Evolutionary conservation across 2,329 filamentous ascomycete species (phyloP), one percentile per base, ranked within the genome.

Genomic region (Ascochyta clinopodiicola): DNA sequence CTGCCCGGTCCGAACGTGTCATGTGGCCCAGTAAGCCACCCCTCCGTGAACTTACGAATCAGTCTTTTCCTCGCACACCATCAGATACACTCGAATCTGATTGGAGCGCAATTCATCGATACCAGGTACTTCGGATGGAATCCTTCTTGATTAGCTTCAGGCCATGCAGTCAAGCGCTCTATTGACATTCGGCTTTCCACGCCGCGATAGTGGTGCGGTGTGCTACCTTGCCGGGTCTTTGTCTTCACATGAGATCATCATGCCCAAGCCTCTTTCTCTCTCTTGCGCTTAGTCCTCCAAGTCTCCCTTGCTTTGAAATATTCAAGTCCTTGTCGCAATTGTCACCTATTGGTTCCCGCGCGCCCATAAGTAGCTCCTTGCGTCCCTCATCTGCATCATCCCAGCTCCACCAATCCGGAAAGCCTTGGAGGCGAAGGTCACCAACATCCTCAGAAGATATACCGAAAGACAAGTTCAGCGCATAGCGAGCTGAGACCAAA

Each of bases 11-110:
- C 59, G 25, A 51, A 64, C 37, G 60, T 59, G 64, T 75, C 73
- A 75, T 70, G 70, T 73, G 73, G 72, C 63, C 68, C 57, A 62
- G 67, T 70, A 70, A 74, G 73, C 73, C 73, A 75, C 73, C 61
- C 64, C 57, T 66, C 63, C 61, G 57, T 62, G 49, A 64, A 65
- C 67, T 61, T 71, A 60, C 72, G 71, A 74, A 74, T 74, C 72
- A 72, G 63, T 65, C 63, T 48, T 60, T 64, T 71, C 63, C 66
- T 71, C 66, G 65, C 71, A 70, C 72, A 73, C 72, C 71, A 73
- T 65, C 66, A 73, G 56, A 44, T 43, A 60, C 52, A 56, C 57
- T 47, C 15, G 40, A 40, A 12, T 39, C 51, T 69, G 62, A 74
- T 75, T 74, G 72, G 72, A 64, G 62, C 57, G 62, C 66, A 62